Conservation (phyloP, 148 eudicot species). For the Talinum fruticosum region DNA sequence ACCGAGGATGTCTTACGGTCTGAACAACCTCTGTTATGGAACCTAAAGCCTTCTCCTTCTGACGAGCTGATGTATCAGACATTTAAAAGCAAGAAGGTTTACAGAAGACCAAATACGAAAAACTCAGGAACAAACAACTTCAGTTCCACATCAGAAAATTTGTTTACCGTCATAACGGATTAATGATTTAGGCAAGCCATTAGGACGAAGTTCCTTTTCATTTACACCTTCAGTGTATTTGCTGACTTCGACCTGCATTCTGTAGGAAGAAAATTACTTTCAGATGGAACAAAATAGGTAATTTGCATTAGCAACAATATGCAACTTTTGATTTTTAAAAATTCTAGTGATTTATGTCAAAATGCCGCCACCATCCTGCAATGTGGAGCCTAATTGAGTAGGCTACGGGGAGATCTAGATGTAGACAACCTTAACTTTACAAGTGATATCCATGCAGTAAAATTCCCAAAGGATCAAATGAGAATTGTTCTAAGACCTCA, state of each 20-base stretch:
- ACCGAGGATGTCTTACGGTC: constrained; percentile 72
- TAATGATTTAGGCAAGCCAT: constrained; percentile 85
- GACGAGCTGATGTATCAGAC: constrained; percentile 67
- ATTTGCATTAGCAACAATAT: neutral
- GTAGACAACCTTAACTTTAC: too few species aligned
- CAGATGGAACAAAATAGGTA: constrained; percentile 12
- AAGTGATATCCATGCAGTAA: too few species aligned
- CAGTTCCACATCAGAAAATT: constrained; percentile 5
- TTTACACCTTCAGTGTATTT: constrained; percentile 89
- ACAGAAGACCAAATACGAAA: neutral
- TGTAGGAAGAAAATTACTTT: constrained; percentile 32
- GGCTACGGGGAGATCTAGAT: too few species aligned
- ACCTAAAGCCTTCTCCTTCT: constrained; percentile 87
- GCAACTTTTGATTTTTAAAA: neutral
- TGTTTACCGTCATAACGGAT: constrained; percentile 88
- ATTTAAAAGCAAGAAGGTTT: constrained; percentile 9
- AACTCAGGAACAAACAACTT: constrained; percentile 1
- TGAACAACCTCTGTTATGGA: constrained; percentile 94
- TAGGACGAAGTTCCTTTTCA: constrained; percentile 82
- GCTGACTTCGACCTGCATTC: constrained; percentile 99
- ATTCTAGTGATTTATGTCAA: neutral
- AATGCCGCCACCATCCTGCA: too few species aligned
- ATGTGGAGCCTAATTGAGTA: too few species aligned
- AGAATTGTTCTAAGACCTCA: too few species aligned
- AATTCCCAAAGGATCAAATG: too few species aligned